These are phyloP conservation scores for Sherardia arvensis DNA, from an alignment of 257 asterid genomes.

Conservation along the genomic window DNA sequence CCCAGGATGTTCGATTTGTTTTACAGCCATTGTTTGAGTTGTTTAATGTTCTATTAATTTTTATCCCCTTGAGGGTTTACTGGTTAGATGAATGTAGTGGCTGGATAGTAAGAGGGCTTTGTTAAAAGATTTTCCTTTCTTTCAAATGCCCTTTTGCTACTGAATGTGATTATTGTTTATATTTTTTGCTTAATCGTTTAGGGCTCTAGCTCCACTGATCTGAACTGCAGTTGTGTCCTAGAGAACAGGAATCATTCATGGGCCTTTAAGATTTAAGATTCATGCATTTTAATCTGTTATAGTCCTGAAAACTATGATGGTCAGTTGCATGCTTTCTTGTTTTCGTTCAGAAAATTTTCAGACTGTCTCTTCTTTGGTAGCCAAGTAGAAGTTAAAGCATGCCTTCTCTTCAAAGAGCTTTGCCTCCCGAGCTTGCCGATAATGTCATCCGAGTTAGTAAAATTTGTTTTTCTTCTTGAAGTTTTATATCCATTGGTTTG, in stretches of 20 bases:
- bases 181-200: background rate
- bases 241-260: no score
- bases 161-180: background rate
- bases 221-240: background rate
- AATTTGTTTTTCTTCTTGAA: background rate
- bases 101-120: no score
- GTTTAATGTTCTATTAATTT: background rate
- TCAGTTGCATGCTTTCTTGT: background rate
- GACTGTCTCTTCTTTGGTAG: background rate
- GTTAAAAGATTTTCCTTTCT: no score
- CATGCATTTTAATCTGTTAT: background rate
- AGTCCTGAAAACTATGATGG: background rate
- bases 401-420: constrained; percentile 85
- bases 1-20: no score
- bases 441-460: constrained; percentile 60
- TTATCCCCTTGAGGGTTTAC: background rate
- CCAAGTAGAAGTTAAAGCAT: constrained; percentile 17
- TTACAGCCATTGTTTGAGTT: background rate
- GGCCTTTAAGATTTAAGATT: background rate
- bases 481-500: background rate
- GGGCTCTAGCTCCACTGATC: background rate
- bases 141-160: background rate
- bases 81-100: no score
- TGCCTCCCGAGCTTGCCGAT: constrained; percentile 96
- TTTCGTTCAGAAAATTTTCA: background rate